Conservation (phyloP, 768 basidiomycete species). For the Trametopsis cervina region DNA sequence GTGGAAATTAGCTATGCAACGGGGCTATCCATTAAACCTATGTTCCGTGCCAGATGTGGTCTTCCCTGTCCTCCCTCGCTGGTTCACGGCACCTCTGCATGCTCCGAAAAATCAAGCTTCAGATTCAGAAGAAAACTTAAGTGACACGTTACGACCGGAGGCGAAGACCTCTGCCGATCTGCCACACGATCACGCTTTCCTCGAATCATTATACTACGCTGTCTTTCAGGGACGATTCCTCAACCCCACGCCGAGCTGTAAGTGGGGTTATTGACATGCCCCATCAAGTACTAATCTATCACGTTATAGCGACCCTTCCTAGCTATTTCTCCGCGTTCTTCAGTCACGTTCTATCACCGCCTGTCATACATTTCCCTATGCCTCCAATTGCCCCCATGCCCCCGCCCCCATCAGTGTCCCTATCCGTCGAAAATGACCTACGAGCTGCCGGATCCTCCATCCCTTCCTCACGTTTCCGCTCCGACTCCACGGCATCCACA, state of each 20-base stretch:
- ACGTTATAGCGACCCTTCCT: constrained; percentile 50
- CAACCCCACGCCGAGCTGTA: constrained; percentile 63
- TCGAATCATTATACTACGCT: constrained; percentile 60
- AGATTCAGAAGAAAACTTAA: constrained; percentile 46
- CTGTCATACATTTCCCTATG: constrained; percentile 59
- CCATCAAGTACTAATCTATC: constrained; percentile 2
- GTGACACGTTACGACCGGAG: constrained; percentile 32
- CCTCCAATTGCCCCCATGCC: constrained; percentile 62
- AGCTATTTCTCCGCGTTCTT: constrained; percentile 69
- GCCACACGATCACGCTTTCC: constrained; percentile 60
- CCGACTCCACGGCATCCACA: background rate
- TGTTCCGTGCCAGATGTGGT: constrained; percentile 46
- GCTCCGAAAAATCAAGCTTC: constrained; percentile 34
- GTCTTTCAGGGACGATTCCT: constrained; percentile 69
- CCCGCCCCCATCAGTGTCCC: background rate
- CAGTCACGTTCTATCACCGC: constrained; percentile 54
- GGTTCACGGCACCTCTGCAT: constrained; percentile 71
- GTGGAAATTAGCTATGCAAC: constrained; percentile 9
- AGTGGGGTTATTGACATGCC: constrained; percentile 15
- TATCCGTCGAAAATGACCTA: background rate
- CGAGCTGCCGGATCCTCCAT: background rate
- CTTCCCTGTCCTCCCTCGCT: constrained; percentile 69
- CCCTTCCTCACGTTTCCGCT: background rate
- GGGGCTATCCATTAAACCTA: background rate
- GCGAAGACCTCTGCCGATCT: constrained; percentile 30